These are phyloP conservation scores for Ananas comosus DNA, from an alignment of 176 grass and related monocot genomes.

Conservation along the genomic window DNA sequence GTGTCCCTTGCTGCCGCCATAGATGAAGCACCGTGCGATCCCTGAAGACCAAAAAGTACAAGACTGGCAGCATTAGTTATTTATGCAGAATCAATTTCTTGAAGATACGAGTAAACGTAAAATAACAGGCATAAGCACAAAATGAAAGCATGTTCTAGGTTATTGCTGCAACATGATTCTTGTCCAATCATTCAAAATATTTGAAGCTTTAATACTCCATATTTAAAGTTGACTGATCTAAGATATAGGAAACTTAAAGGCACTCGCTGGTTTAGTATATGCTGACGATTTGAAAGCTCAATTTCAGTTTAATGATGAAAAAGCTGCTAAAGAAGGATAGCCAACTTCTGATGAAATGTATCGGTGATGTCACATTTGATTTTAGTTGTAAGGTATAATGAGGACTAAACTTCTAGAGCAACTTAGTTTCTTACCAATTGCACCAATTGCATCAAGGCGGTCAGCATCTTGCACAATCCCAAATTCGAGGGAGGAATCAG, in stretches of 20 bases:
- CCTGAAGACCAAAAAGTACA: constrained; percentile 24
- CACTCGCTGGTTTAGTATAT: not conserved
- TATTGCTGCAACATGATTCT: not conserved
- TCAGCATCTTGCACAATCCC: constrained; percentile 92
- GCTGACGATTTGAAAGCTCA: no score
- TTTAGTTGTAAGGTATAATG: no score
- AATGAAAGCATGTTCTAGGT: not conserved
- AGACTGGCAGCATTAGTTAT: constrained; percentile 4
- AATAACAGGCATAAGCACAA: not conserved
- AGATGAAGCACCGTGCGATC: constrained; percentile 88
- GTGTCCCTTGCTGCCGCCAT: constrained; percentile 70
- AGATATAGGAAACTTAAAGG: not conserved
- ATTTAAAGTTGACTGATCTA: no score
- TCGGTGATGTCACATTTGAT: not conserved
- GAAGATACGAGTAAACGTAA: constrained; percentile 1
- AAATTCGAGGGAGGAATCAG: constrained; percentile 52
- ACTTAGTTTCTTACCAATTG: constrained; percentile 50
- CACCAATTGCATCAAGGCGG: constrained; percentile 83
- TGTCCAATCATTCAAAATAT: not conserved
- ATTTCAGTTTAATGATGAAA: not conserved
- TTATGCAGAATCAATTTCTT: not conserved
- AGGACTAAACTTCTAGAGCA: not conserved
- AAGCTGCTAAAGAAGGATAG: not conserved
- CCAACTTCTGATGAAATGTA: constrained; percentile 1
- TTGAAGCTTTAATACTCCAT: not conserved